Conservation (phyloP, 2,329 filamentous ascomycete species). For the Neoarthrinium moseri region DNA sequence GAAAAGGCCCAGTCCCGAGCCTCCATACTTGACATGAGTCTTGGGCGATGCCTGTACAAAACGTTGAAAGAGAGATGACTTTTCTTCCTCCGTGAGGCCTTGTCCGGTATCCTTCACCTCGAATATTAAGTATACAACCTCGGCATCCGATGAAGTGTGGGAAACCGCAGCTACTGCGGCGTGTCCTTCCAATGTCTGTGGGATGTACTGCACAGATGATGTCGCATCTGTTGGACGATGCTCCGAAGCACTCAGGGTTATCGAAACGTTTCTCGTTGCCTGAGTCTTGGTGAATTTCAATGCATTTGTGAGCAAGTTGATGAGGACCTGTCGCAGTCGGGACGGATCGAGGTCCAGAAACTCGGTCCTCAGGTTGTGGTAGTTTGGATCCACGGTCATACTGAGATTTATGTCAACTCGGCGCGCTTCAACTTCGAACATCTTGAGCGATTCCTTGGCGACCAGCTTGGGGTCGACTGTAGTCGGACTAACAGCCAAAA, state of each 20-base stretch:
- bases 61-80: constrained; percentile 62
- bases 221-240: constrained; percentile 38
- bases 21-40: constrained; percentile 70
- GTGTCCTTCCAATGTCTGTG: constrained; percentile 48
- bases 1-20: constrained; percentile 68
- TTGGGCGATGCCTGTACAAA: constrained; percentile 66
- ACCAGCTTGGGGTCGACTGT: constrained; percentile 65
- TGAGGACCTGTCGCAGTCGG: constrained; percentile 70
- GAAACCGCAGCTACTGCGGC: constrained; percentile 31
- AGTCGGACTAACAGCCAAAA: constrained; percentile 66
- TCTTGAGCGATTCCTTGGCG: constrained; percentile 66
- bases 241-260: constrained; percentile 46
- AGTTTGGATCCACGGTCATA: constrained; percentile 65
- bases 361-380: constrained; percentile 59
- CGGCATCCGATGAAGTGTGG: constrained; percentile 37
- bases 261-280: constrained; percentile 53
- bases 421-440: constrained; percentile 73
- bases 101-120: constrained; percentile 69
- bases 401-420: constrained; percentile 69
- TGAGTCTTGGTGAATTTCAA: constrained; percentile 63
- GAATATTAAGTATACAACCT: constrained; percentile 68
- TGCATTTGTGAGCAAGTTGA: constrained; percentile 69
- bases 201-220: constrained; percentile 61
- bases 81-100: constrained; percentile 60
- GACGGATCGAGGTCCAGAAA: constrained; percentile 74